Evolutionary conservation across 441 rosid species (phyloP).

Genomic region (Jatropha podagrica): DNA sequence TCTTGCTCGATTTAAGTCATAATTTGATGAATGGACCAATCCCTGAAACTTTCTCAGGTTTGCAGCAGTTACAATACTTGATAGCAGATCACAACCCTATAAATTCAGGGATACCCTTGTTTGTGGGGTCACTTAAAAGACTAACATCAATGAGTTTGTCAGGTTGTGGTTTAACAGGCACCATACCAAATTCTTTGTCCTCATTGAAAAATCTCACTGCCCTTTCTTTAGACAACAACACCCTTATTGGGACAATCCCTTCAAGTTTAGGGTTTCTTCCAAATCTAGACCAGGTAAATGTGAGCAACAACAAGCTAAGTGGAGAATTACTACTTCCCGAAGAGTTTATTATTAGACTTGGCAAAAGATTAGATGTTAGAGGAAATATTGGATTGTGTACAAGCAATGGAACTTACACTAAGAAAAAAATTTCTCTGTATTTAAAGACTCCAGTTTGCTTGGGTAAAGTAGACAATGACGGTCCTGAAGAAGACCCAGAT

Average conservation of each 20-base stretch:
- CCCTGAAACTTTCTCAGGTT: slow-evolving; percentile 40
- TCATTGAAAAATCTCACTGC: slow-evolving; percentile 38
- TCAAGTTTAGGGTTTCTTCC: slow-evolving; percentile 36
- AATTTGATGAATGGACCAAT: slow-evolving; percentile 43
- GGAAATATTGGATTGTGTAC: slow-evolving; percentile 42
- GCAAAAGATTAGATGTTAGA: slow-evolving; percentile 40
- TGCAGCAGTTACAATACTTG: slow-evolving; percentile 37
- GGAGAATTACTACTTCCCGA: slow-evolving; percentile 37
- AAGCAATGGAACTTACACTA: slow-evolving; percentile 22
- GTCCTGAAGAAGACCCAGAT: slow-evolving; percentile 18
- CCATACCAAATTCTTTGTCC: slow-evolving; percentile 34
- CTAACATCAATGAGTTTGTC: slow-evolving; percentile 44
- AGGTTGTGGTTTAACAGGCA: slow-evolving; percentile 37
- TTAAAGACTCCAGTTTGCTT: slow-evolving; percentile 32
- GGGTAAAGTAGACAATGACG: slow-evolving; percentile 18
- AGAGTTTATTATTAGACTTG: slow-evolving; percentile 40
- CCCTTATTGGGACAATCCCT: slow-evolving; percentile 40
- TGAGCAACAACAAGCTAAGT: slow-evolving; percentile 40
- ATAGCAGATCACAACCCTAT: slow-evolving; percentile 39
- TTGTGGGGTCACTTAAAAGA: slow-evolving; percentile 27
- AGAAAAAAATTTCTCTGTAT: slow-evolving; percentile 24
- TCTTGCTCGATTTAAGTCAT: slow-evolving; percentile 47
- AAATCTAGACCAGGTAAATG: slow-evolving; percentile 39
- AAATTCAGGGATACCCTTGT: slow-evolving; percentile 34
- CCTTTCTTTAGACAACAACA: slow-evolving; percentile 38